Base-by-base conservation (phyloP, 176 grass and related monocot genomes). In the Eleusine indica region DNA sequence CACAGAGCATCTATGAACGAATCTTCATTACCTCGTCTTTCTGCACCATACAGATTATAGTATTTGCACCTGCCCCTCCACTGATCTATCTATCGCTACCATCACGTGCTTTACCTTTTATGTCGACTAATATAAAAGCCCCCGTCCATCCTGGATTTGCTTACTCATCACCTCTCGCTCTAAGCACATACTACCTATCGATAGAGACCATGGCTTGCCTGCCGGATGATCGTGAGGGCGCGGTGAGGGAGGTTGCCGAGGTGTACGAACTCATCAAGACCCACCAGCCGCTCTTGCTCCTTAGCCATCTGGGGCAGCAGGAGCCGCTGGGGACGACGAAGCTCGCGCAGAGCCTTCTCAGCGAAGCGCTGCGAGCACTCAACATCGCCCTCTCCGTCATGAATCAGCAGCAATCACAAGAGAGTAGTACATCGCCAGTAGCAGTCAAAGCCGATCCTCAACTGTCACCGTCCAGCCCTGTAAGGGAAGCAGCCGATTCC, bases 381-480 rank as follows among this genome's bases (percentile, higher is more conserved):
- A 68, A 77, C 73, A 39, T 84, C 49, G 82, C 82, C 63, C 82
- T 84, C 73, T 77, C 73, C 63, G 49, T 51, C 82, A 69, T 84
- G 73, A 76, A 47, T 8, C 44, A 47, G 32, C 44, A 47, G 32
- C 32, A 35, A 35, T 35, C 32, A 47, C 44, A 47, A 52, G 49
- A 16, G 49, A 10, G 12, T 52, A 52, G 49, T 52, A 12, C 40
- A 46, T 10, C 44, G 8, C 44, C 44, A 47, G 9, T 47, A 9
- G 44, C 2, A 17, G 7, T 66, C 43, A 83, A 65, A 11, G 1
- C 70, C 14, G 57, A 83, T 19, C 30, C 44, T 28, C 66, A 42
- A 6, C 30, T 57, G 2, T 40, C 21, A 7, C 2, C 79, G 37
- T 17, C 19, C 47, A 58, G 49, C 37, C 38, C 22, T n/a, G 60